These are phyloP conservation scores for Scheffersomyces coipomensis DNA, from an alignment of 805 yeast species.

Conservation along the genomic window DNA sequence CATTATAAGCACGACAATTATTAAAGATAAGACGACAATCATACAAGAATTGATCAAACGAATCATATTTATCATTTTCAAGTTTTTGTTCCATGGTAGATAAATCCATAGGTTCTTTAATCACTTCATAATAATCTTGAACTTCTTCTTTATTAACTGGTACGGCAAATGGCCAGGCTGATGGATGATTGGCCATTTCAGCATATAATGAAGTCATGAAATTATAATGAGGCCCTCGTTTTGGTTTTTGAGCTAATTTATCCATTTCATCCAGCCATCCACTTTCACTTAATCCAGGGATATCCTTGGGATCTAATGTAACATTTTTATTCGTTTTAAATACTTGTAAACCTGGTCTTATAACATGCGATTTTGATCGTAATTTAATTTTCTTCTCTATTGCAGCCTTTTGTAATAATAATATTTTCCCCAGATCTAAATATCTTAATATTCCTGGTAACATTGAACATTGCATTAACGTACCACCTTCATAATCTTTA, in stretches of 20 bases:
- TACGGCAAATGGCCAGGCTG: slow-evolving; percentile 96
- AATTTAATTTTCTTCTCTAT: slow-evolving; percentile 78
- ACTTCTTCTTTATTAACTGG: slow-evolving; percentile 95
- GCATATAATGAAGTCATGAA: slow-evolving; percentile 85
- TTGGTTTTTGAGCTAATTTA: slow-evolving; percentile 90
- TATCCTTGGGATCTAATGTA: slow-evolving; percentile 65
- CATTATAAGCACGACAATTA: slow-evolving; percentile 90
- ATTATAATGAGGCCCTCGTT: slow-evolving; percentile 91
- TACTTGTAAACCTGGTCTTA: slow-evolving; percentile 75
- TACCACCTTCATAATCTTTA: slow-evolving; percentile 98
- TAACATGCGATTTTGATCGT: slow-evolving; percentile 74
- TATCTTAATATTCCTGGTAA: slow-evolving; percentile 79
- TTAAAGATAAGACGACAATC: slow-evolving; percentile 85
- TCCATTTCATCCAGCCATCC: slow-evolving; percentile 99
- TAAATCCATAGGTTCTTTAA: slow-evolving; percentile 97
- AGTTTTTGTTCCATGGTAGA: slow-evolving; percentile 92
- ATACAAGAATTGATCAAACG: slow-evolving; percentile 87
- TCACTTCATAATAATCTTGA: slow-evolving; percentile 92
- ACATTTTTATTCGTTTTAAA: slow-evolving; percentile 54
- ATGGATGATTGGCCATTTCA: slow-evolving; percentile 90
- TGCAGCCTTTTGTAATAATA: slow-evolving; percentile 89
- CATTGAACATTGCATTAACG: slow-evolving; percentile 96
- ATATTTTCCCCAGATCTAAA: slow-evolving; percentile 81
- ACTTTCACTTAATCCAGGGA: slow-evolving; percentile 89
- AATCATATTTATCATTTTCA: slow-evolving; percentile 87